Percentiles rank a stretch among this genome's conserved stretches.
phyloP scores from a whole-genome alignment of 768 basidiomycete genomes.

The Trametes cinnabarina region DNA sequence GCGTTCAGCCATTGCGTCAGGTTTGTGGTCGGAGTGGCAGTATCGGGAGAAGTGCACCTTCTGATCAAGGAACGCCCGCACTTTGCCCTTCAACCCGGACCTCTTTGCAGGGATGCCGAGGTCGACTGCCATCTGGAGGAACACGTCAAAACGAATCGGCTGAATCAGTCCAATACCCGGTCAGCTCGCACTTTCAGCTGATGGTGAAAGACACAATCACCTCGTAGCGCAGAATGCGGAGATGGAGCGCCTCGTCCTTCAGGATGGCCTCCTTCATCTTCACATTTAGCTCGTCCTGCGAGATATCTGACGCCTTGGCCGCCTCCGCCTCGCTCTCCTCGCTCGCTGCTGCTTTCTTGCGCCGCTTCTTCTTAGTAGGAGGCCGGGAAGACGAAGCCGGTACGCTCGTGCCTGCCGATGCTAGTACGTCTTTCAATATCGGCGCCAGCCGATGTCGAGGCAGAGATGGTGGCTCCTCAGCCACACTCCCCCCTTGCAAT shows the following conservation, averaged over 20 bases:
- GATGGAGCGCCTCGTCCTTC: conserved; percentile 46
- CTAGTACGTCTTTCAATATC: not conserved
- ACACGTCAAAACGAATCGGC: conserved; percentile 60
- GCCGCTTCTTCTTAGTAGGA: conserved; percentile 2
- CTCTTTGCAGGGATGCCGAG: conserved; percentile 20
- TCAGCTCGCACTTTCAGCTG: not conserved
- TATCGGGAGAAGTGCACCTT: conserved; percentile 37
- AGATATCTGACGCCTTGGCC: conserved; percentile 20
- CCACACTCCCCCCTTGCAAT: not conserved
- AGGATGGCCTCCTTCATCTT: conserved; percentile 43
- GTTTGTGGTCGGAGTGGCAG: not conserved
- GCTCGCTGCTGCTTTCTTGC: conserved; percentile 17
- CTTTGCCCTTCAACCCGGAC: conserved; percentile 36
- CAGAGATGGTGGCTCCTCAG: not conserved
- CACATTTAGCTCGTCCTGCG: conserved; percentile 43
- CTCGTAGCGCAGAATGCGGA: conserved; percentile 65
- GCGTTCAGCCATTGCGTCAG: conserved; percentile 24
- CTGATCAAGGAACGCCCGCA: conserved; percentile 54
- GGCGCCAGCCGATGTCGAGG: not conserved
- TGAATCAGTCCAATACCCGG: conserved; percentile 25
- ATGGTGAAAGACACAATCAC: conserved; percentile 37
- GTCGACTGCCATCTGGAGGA: conserved; percentile 42
- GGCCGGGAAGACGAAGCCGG: not conserved
- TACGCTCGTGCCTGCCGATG: not conserved
- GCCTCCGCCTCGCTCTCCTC: conserved; percentile 1